These are phyloP conservation scores for Yarrowia bubula DNA, from an alignment of 805 yeast genomes.

Conservation along the genomic window DNA sequence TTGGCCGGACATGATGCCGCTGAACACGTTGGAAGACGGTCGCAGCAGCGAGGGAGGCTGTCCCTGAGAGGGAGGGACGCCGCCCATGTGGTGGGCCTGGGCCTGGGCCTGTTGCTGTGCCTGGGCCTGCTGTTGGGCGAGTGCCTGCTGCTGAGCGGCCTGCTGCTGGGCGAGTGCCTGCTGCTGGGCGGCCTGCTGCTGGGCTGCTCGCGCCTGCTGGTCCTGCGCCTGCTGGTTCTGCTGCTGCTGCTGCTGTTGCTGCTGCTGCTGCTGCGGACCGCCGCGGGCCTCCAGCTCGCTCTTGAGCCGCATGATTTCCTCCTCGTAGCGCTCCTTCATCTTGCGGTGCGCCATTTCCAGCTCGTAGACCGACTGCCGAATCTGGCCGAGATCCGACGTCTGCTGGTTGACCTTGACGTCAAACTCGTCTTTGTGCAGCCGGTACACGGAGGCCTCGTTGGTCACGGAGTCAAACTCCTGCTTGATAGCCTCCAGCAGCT, in stretches of 20 bases:
- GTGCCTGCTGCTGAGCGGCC: constrained; percentile 32
- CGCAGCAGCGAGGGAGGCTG: constrained; percentile 37
- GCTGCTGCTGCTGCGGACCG: constrained; percentile 43
- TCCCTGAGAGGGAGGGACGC: constrained; percentile 32
- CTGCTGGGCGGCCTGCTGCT: constrained; percentile 39
- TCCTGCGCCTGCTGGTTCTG: constrained; percentile 34
- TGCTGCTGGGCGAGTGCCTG: constrained; percentile 32
- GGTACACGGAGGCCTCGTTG: constrained; percentile 78
- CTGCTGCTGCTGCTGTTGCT: constrained; percentile 31
- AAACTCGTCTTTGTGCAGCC: constrained; percentile 88
- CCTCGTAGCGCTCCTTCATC: constrained; percentile 94
- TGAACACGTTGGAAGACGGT: constrained; percentile 37
- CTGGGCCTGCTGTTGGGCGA: constrained; percentile 29
- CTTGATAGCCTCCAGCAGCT: constrained; percentile 85
- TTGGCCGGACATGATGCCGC: constrained; percentile 40
- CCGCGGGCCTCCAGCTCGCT: constrained; percentile 81
- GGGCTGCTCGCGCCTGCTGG: constrained; percentile 39
- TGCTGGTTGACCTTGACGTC: constrained; percentile 76
- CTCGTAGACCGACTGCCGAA: constrained; percentile 90
- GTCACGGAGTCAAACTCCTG: constrained; percentile 84
- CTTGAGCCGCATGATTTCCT: constrained; percentile 81
- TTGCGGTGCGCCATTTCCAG: constrained; percentile 91
- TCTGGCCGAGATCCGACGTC: constrained; percentile 88
- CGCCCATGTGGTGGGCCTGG: constrained; percentile 30
- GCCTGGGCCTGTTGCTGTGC: constrained; percentile 21